These are phyloP conservation scores for Boletus rubroflammeus DNA, from an alignment of 768 basidiomycete genomes.

Conservation along the genomic window DNA sequence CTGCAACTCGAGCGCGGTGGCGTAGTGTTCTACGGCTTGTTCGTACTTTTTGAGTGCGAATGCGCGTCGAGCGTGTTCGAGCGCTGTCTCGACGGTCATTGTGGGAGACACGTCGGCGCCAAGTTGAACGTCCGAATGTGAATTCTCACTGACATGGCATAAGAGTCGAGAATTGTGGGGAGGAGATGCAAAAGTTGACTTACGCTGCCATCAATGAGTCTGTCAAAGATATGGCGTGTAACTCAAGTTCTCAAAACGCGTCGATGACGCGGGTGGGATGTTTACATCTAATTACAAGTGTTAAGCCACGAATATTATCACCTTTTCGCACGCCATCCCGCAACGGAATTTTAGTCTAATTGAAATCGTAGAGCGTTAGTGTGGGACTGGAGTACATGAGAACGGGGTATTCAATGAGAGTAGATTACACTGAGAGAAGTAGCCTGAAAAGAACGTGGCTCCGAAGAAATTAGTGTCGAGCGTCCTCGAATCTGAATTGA, in stretches of 20 bases:
- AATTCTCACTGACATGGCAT: slow-evolving; percentile 8
- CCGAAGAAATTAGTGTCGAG: slow-evolving; percentile 5
- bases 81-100: slow-evolving; percentile 47
- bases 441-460: slow-evolving; percentile 1
- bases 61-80: slow-evolving; percentile 83
- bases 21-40: slow-evolving; percentile 80
- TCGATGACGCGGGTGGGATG: slow-evolving; percentile 17
- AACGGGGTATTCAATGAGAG: slow-evolving; percentile 18
- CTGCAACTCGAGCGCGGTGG: slow-evolving; percentile 79
- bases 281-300: slow-evolving; percentile 12
- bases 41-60: slow-evolving; percentile 86
- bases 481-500: slow-evolving; percentile 2
- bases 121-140: neutral
- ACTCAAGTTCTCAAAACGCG: neutral
- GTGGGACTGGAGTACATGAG: slow-evolving; percentile 5
- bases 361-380: neutral
- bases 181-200: neutral
- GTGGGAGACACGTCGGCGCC: slow-evolving; percentile 27
- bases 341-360: neutral
- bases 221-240: neutral
- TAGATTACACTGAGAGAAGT: slow-evolving; percentile 21
- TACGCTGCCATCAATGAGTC: slow-evolving; percentile 26
- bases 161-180: no score
- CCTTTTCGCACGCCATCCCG: neutral
- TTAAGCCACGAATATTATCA: neutral